Conservation (phyloP, 495 filamentous ascomycete species). For the Aspergillus cavernicola region DNA sequence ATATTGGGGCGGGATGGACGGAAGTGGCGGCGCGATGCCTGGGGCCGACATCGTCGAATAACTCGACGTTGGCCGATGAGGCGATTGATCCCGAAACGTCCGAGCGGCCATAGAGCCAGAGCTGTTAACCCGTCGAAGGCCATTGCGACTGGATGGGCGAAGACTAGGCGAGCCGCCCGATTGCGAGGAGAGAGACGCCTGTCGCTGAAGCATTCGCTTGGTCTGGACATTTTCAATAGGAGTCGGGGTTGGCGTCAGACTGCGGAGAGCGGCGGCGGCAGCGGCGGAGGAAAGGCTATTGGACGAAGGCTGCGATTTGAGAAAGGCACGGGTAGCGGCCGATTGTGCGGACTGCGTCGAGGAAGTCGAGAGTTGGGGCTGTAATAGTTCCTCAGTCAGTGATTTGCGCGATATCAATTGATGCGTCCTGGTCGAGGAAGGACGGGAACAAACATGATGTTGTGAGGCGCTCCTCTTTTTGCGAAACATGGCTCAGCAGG, state of each 20-base stretch:
- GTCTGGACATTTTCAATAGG: slow-evolving; percentile 79
- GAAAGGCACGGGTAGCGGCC: slow-evolving; percentile 78
- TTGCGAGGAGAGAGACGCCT: slow-evolving; percentile 64
- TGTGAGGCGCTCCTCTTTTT: slow-evolving; percentile 50
- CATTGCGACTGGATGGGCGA: slow-evolving; percentile 34
- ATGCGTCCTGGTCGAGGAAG: background rate
- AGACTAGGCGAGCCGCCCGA: slow-evolving; percentile 44
- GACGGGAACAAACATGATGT: slow-evolving; percentile 47
- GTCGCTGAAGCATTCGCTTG: slow-evolving; percentile 74
- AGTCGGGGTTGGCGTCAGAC: slow-evolving; percentile 69
- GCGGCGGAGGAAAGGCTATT: slow-evolving; percentile 73
- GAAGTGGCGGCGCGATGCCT: slow-evolving; percentile 63
- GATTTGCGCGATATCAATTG: background rate
- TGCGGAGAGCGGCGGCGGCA: slow-evolving; percentile 77
- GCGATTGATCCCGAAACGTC: slow-evolving; percentile 71
- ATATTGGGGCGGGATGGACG: slow-evolving; percentile 58
- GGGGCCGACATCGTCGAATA: slow-evolving; percentile 20
- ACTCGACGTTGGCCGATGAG: slow-evolving; percentile 49
- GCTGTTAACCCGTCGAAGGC: slow-evolving; percentile 63
- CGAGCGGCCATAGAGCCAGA: slow-evolving; percentile 79
- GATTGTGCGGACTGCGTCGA: slow-evolving; percentile 65
- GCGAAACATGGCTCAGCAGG: slow-evolving; percentile 45
- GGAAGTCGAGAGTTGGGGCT: slow-evolving; percentile 42
- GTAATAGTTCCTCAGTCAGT: background rate
- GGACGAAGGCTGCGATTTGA: slow-evolving; percentile 59